These are phyloP conservation scores for Trichophyton benhamiae DNA, from an alignment of 2,329 filamentous ascomycete genomes.

Conservation along the genomic window DNA sequence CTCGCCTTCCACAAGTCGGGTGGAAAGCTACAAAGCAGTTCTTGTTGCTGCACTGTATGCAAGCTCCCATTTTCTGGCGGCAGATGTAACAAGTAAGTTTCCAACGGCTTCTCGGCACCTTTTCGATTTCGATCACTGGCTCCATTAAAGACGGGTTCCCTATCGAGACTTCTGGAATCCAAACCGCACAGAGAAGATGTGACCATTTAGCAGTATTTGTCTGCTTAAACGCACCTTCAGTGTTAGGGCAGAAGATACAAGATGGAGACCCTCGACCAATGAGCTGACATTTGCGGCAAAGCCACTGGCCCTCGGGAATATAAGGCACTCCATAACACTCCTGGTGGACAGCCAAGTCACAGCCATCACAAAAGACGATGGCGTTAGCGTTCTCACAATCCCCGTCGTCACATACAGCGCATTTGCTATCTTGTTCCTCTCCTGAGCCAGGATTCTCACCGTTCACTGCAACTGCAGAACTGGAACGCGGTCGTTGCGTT, in stretches of 20 bases:
- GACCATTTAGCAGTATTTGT: constrained; percentile 95
- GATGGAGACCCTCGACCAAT: constrained; percentile 86
- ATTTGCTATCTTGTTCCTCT: constrained; percentile 94
- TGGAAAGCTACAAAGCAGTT: constrained; percentile 95
- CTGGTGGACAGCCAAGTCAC: constrained; percentile 92
- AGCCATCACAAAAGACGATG: constrained; percentile 97
- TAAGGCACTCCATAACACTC: constrained; percentile 98
- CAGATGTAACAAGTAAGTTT: constrained; percentile 92
- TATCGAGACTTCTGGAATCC: constrained; percentile 93
- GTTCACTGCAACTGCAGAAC: constrained; percentile 88
- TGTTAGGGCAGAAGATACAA: constrained; percentile 97
- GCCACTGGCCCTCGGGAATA: constrained; percentile 96
- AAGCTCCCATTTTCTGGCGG: constrained; percentile 93
- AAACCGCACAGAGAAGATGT: constrained; percentile 90
- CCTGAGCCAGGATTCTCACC: constrained; percentile 69
- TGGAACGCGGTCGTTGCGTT: constrained; percentile 82
- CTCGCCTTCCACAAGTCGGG: constrained; percentile 83
- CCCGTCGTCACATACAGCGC: constrained; percentile 95
- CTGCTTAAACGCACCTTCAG: constrained; percentile 95
- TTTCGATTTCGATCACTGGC: constrained; percentile 93
- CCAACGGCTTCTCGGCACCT: constrained; percentile 90
- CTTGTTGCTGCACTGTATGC: constrained; percentile 96
- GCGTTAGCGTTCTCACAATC: constrained; percentile 99
- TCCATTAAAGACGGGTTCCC: constrained; percentile 98
- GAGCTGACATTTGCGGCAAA: constrained; percentile 91